Conservation (phyloP, 2,329 filamentous ascomycete species). For the Colletotrichum truncatum region DNA sequence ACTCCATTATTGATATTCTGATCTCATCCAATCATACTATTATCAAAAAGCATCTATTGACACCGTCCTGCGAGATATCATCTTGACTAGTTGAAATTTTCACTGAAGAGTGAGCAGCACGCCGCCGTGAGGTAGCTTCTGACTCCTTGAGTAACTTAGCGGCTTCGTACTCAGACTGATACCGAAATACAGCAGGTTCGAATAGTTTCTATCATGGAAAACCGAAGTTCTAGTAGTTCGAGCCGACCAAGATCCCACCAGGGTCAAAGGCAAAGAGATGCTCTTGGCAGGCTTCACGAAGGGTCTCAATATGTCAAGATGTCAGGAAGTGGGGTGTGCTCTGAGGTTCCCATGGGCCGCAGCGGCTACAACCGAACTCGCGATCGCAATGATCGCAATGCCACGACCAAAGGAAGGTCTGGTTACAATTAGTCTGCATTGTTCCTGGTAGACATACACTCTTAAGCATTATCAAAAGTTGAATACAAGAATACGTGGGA, state of each 20-base stretch:
- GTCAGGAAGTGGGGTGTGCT: neutral
- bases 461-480: neutral
- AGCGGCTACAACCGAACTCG: conserved; percentile 23
- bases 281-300: neutral
- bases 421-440: conserved; percentile 12
- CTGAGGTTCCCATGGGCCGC: conserved; percentile 8
- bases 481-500: no score
- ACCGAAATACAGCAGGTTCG: neutral
- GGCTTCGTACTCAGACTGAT: no score
- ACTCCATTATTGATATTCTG: no score
- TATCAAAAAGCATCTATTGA: no score
- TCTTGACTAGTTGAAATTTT: no score
- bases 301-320: conserved; percentile 1
- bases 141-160: no score
- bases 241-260: neutral
- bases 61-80: no score
- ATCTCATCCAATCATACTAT: no score
- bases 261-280: neutral
- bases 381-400: neutral
- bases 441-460: neutral
- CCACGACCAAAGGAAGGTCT: conserved; percentile 17
- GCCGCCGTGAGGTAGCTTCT: no score
- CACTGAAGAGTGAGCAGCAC: no score
- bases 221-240: neutral
- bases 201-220: neutral